Conservation (phyloP, 2,329 filamentous ascomycete species). For the Aspergillus flavus region DNA sequence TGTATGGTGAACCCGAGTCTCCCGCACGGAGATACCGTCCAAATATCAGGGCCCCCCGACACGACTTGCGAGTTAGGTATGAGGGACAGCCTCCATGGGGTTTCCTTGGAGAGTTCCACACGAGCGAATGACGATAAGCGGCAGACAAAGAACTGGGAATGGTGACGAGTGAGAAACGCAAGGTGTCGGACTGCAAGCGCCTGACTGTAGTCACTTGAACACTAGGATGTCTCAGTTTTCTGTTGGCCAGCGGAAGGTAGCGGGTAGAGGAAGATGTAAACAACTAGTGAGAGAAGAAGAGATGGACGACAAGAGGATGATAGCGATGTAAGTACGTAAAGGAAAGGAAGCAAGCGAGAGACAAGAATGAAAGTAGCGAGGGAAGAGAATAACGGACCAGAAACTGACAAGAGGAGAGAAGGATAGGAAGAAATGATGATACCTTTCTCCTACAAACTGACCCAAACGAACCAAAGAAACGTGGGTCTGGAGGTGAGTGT, state of each 20-base stretch:
- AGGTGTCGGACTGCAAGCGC: slow-evolving; percentile 19
- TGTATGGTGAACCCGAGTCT: slow-evolving; percentile 18
- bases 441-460: slow-evolving; percentile 19
- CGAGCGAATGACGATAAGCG: slow-evolving; percentile 7
- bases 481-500: slow-evolving; percentile 14
- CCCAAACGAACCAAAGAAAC: slow-evolving; percentile 10
- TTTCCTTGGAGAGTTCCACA: slow-evolving; percentile 5
- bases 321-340: slow-evolving; percentile 1
- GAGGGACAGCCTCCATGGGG: slow-evolving; percentile 20
- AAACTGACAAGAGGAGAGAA: slow-evolving; percentile 9
- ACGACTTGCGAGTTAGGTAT: slow-evolving; percentile 13
- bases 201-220: slow-evolving; percentile 19
- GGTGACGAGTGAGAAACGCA: slow-evolving; percentile 7
- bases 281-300: neutral
- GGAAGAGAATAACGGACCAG: slow-evolving; percentile 5
- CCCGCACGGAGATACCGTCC: slow-evolving; percentile 22
- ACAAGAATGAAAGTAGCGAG: slow-evolving; percentile 6
- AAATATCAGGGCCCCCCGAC: slow-evolving; percentile 22
- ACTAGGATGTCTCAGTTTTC: slow-evolving; percentile 16
- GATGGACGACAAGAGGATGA: slow-evolving; percentile 6
- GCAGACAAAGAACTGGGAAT: neutral
- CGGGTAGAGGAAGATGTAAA: slow-evolving; percentile 8
- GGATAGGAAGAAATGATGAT: slow-evolving; percentile 19
- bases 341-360: slow-evolving; percentile 10
- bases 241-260: slow-evolving; percentile 2